These are phyloP conservation scores for Musa balbisiana DNA, from an alignment of 202 grass and related monocot genomes.

Conservation along the genomic window DNA sequence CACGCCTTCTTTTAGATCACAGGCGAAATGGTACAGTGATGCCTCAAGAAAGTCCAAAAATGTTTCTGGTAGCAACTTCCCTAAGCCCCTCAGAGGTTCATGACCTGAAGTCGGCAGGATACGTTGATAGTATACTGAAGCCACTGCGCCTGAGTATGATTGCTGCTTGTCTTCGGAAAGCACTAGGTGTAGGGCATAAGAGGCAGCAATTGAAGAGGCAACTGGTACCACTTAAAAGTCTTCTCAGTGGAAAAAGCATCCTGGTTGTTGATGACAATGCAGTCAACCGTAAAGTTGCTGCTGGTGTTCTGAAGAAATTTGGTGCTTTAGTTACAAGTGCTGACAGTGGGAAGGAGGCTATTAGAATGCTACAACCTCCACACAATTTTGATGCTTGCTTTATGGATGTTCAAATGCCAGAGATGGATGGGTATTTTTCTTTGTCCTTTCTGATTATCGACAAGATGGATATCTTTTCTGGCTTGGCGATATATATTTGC, in stretches of 20 bases:
- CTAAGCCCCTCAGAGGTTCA: conserved; percentile 35
- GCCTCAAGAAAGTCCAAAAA: conserved; percentile 42
- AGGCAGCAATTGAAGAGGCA: neutral
- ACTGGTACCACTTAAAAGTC: neutral
- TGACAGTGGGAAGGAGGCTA: conserved; percentile 16
- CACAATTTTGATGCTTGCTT: conserved; percentile 22
- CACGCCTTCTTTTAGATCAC: conserved; percentile 30
- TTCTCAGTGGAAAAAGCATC: conserved; percentile 3
- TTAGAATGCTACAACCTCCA: conserved; percentile 2
- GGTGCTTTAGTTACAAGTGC: conserved; percentile 11
- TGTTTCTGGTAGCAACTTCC: conserved; percentile 60
- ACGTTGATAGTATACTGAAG: conserved; percentile 38
- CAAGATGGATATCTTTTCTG: neutral
- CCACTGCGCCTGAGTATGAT: conserved; percentile 5
- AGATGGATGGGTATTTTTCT: conserved; percentile 16
- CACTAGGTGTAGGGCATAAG: neutral
- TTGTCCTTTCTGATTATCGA: conserved; percentile 1
- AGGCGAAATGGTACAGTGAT: conserved; percentile 34
- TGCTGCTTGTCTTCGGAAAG: neutral
- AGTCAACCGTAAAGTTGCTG: conserved; percentile 11
- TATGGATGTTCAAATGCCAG: conserved; percentile 23
- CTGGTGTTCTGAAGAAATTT: conserved; percentile 9
- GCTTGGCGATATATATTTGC: neutral
- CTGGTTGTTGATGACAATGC: conserved; percentile 19
- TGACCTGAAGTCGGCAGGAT: conserved; percentile 47